phyloP scores from a whole-genome alignment of 2,329 filamentous ascomycete species.

The Paraconiothyrium brasiliense region DNA sequence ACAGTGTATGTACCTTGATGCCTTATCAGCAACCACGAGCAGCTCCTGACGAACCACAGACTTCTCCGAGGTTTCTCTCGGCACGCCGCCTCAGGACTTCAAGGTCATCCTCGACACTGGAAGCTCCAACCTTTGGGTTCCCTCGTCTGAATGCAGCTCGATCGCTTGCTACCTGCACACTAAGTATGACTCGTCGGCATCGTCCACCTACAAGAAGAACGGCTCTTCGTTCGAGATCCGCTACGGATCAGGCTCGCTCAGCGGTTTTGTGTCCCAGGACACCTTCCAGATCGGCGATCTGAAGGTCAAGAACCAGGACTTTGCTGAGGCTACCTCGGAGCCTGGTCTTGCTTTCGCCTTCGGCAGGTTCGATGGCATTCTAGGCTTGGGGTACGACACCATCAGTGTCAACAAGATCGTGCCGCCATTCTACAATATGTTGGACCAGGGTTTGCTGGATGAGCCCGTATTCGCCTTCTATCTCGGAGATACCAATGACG shows the following conservation, averaged over 20 bases:
- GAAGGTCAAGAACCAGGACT: conserved; percentile 87
- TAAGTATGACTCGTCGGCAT: conserved; percentile 93
- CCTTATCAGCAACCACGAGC: conserved; percentile 1
- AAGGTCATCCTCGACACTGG: conserved; percentile 99
- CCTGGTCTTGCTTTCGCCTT: conserved; percentile 98
- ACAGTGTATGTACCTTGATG: conserved; percentile 76
- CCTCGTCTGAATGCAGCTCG: conserved; percentile 86
- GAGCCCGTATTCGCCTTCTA: conserved; percentile 97
- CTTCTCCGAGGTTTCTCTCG: conserved; percentile 95
- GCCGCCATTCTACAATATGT: conserved; percentile 95
- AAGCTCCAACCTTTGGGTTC: conserved; percentile 99
- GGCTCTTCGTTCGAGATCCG: conserved; percentile 90
- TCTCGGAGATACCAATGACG: conserved; percentile 74
- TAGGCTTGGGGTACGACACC: conserved; percentile 92
- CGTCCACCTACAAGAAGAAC: conserved; percentile 93
- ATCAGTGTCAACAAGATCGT: conserved; percentile 97
- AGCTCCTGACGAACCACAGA: conserved; percentile 60
- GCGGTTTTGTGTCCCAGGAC: conserved; percentile 93
- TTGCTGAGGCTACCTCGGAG: conserved; percentile 95
- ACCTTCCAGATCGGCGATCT: conserved; percentile 87
- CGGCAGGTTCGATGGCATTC: conserved; percentile 94
- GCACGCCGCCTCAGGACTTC: conserved; percentile 91
- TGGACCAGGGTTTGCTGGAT: conserved; percentile 88
- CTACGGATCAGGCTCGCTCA: conserved; percentile 94
- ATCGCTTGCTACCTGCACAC: conserved; percentile 98